phyloP scores from a whole-genome alignment of 257 asterid genomes.

The Solanum pinnatisectum region DNA sequence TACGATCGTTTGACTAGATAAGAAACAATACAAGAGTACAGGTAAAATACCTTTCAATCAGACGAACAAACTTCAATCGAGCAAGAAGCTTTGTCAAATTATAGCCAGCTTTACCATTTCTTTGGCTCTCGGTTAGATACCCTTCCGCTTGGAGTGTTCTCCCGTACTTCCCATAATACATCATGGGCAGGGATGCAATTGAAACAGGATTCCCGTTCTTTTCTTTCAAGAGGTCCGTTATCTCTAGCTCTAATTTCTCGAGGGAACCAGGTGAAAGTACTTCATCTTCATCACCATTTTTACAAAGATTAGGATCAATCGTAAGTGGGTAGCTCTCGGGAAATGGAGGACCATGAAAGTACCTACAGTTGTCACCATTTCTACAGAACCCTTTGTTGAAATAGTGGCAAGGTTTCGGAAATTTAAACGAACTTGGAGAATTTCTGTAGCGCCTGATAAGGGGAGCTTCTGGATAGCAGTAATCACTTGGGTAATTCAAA shows the following conservation, averaged over 20 bases:
- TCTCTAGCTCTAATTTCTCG: constrained; percentile 55
- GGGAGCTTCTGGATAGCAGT: constrained; percentile 28
- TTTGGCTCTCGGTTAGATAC: constrained; percentile 82
- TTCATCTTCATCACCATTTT: constrained; percentile 40
- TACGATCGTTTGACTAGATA: background rate
- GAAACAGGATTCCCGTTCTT: constrained; percentile 64
- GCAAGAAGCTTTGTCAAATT: constrained; percentile 85
- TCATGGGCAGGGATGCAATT: constrained; percentile 75
- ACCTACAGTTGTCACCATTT: constrained; percentile 82
- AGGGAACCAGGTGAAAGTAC: constrained; percentile 49
- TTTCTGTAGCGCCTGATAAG: constrained; percentile 27
- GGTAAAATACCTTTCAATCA: constrained; percentile 59
- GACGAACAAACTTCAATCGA: constrained; percentile 51
- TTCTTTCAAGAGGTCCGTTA: constrained; percentile 59
- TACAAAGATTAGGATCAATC: constrained; percentile 28
- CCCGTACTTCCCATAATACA: constrained; percentile 63
- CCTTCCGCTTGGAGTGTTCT: constrained; percentile 75
- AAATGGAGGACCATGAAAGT: constrained; percentile 40
- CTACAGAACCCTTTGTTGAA: constrained; percentile 74
- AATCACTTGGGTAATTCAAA: constrained; percentile 21
- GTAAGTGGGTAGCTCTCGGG: constrained; percentile 23
- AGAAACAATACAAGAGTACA: background rate
- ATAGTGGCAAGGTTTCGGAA: constrained; percentile 66
- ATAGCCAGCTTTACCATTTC: constrained; percentile 80
- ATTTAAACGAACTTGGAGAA: constrained; percentile 17